Base-by-base conservation (phyloP, 2,329 filamentous ascomycete genomes). In the Akanthomyces uredinophilus region DNA sequence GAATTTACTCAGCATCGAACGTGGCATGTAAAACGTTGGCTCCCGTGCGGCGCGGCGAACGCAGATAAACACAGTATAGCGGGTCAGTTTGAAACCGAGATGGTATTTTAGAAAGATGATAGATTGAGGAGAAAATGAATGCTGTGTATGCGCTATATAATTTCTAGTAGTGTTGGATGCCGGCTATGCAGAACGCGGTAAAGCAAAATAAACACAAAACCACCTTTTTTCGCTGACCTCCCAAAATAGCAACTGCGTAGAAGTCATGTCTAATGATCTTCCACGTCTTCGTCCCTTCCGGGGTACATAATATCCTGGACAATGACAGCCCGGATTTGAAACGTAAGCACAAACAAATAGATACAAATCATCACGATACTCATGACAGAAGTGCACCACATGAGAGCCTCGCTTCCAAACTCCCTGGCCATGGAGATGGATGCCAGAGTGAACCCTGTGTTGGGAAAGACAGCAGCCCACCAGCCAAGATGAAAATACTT, bases 381-480 rank as follows among this genome's bases (percentile, higher is more conserved):
- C 77, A 86, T 81, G 0, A 69, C 82, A 0, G 77, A 81, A 0
- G 75, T 75, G 2, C 83, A 73, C 75, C 81, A 83, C 37, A 76
- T 67, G 3, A 85, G 74, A 0, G 72, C 70, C 0, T 77, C 69
- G 65, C 76, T 83, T 53, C 72, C 68, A 8, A 86, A 74, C 41
- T 78, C 77, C 5, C 78, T 78, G 1, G 78, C 81, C 24, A 86
- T 80, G 7, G 79, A 74, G 55, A 85, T 83, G 0, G 83, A 85
- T 2, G 81, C 81, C 52, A 87, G 73, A 4, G 80, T 81, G 67
- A 86, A 86, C 4, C 84, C 84, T 0, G 81, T 82, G 70, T 87
- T 87, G 51, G 84, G 84, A 71, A 87, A 87, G 11, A 86, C 82
- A 71, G 84, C 80, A 0, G 85, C 84, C 82, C 84, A 89, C 84